phyloP scores from a whole-genome alignment of 768 basidiomycete genomes.

The Trametes coccinea region DNA sequence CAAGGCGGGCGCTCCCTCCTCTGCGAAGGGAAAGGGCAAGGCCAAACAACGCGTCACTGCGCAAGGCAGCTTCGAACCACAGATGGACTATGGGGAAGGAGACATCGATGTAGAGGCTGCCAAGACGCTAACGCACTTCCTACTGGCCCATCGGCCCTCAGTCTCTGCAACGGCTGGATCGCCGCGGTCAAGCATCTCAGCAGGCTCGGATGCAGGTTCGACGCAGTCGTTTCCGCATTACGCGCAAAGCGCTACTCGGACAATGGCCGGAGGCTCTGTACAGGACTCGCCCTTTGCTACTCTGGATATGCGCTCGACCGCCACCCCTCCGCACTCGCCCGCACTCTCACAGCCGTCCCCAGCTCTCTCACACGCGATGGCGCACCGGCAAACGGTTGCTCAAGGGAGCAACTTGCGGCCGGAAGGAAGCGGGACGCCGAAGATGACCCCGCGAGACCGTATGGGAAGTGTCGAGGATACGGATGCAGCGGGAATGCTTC shows the following conservation, averaged over 20 bases:
- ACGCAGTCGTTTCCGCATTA: slow-evolving; percentile 62
- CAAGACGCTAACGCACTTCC: slow-evolving; percentile 72
- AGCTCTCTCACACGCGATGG: slow-evolving; percentile 20
- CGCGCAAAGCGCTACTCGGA: slow-evolving; percentile 66
- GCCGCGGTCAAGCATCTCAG: slow-evolving; percentile 69
- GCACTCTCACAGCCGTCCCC: slow-evolving; percentile 20
- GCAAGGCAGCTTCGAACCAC: slow-evolving; percentile 19
- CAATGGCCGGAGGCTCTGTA: slow-evolving; percentile 40
- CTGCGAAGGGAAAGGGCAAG: slow-evolving; percentile 21
- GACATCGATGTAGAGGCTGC: slow-evolving; percentile 78
- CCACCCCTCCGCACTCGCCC: slow-evolving; percentile 36
- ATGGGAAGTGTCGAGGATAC: slow-evolving; percentile 44
- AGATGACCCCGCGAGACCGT: slow-evolving; percentile 23
- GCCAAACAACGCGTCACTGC: slow-evolving; percentile 16
- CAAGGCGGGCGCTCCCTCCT: slow-evolving; percentile 19
- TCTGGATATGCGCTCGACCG: slow-evolving; percentile 33
- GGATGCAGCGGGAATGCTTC: slow-evolving; percentile 85
- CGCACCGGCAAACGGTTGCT: slow-evolving; percentile 11
- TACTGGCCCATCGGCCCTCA: slow-evolving; percentile 64
- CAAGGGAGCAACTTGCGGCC: slow-evolving; percentile 21
- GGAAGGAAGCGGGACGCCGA: slow-evolving; percentile 25
- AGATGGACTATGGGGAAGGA: slow-evolving; percentile 18
- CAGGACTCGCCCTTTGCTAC: slow-evolving; percentile 38
- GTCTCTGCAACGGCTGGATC: slow-evolving; percentile 59
- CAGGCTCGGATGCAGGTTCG: slow-evolving; percentile 67